Percentiles rank a stretch among this genome's conserved stretches.
These are phyloP conservation scores for Lodderomyces jiufengensis DNA, from an alignment of 1,139 yeast genomes.

Conservation along the genomic window DNA sequence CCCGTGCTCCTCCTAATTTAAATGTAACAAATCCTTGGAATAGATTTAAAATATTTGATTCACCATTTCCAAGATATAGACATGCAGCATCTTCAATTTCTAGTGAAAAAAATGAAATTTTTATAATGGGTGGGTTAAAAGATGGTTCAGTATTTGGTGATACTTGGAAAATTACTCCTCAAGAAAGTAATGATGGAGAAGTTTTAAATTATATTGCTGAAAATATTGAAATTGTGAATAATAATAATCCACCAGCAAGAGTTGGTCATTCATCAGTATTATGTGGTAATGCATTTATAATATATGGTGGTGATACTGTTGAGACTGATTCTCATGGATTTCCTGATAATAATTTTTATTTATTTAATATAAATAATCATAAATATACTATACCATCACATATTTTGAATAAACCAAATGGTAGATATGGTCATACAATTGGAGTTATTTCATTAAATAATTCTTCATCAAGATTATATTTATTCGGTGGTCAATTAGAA, in stretches of 20 bases:
- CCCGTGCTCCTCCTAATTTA: conserved; percentile 10
- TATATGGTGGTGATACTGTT: conserved; percentile 95
- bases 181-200: conserved; percentile 20
- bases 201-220: conserved; percentile 48
- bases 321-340: conserved; percentile 76
- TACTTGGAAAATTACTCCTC: conserved; percentile 73
- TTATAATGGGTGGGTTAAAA: conserved; percentile 91
- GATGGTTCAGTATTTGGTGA: conserved; percentile 94
- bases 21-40: conserved; percentile 65
- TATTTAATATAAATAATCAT: conserved; percentile 83
- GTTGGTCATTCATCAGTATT: conserved; percentile 94
- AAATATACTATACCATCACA: conserved; percentile 92
- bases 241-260: conserved; percentile 78
- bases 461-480: conserved; percentile 68
- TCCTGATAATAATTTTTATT: conserved; percentile 83
- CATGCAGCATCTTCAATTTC: conserved; percentile 79
- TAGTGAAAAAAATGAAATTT: conserved; percentile 79
- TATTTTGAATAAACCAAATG: conserved; percentile 77
- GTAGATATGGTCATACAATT: conserved; percentile 91
- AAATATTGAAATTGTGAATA: conserved; percentile 54
- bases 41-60: conserved; percentile 61
- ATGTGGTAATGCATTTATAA: conserved; percentile 91
- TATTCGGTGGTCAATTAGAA: conserved; percentile 96
- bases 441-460: conserved; percentile 58
- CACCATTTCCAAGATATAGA: conserved; percentile 93